phyloP scores from a whole-genome alignment of 164 flowering plant species.

The Aristolochia californica region DNA sequence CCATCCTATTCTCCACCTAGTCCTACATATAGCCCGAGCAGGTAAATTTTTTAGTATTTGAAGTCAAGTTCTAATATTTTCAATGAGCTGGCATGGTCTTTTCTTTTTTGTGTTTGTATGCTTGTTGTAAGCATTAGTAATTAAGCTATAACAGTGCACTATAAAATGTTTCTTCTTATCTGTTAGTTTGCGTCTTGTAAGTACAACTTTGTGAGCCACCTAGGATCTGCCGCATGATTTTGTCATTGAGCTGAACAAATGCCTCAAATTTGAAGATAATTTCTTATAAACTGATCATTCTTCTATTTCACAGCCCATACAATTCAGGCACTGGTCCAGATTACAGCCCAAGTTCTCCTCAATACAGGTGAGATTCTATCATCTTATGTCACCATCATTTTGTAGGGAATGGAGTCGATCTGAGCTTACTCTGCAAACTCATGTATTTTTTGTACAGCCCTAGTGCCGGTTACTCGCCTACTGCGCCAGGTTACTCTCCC shows the following conservation, averaged over 20 bases:
- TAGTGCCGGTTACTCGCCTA: constrained; percentile 94
- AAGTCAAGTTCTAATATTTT: too few species aligned
- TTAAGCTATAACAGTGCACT: too few species aligned
- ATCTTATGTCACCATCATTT: background rate
- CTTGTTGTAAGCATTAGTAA: too few species aligned
- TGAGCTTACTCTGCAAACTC: too few species aligned
- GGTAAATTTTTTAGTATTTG: constrained; percentile 36
- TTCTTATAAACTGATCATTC: background rate
- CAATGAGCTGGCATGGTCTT: background rate
- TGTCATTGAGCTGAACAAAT: too few species aligned
- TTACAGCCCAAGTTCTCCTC: constrained; percentile 90
- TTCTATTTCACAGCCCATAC: constrained; percentile 50
- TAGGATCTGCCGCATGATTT: too few species aligned
- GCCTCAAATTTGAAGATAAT: background rate
- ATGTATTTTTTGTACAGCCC: constrained; percentile 45
- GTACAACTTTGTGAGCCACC: background rate
- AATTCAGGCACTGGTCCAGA: constrained; percentile 69
- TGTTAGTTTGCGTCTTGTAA: background rate
- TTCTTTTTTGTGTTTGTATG: too few species aligned
- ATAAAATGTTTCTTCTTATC: too few species aligned
- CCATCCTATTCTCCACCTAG: constrained; percentile 90
- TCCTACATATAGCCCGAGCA: constrained; percentile 92
- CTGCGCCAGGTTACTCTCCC: constrained; percentile 93
- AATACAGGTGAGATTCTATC: constrained; percentile 46
- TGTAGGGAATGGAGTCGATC: too few species aligned